phyloP scores from a whole-genome alignment of 2,329 filamentous ascomycete genomes.

The Alternaria incomplexa region DNA sequence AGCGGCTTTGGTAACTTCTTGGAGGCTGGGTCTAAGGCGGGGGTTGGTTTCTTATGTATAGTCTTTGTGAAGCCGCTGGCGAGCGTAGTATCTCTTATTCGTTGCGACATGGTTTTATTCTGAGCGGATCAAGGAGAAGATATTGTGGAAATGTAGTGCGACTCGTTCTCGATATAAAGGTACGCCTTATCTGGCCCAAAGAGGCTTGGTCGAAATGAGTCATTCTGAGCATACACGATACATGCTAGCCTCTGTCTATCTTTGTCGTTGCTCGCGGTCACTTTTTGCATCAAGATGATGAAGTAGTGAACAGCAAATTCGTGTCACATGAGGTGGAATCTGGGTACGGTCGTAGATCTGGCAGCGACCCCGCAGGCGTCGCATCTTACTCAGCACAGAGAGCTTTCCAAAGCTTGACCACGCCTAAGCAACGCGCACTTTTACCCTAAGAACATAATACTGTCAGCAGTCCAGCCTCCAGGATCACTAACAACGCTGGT shows the following conservation, averaged over 20 bases:
- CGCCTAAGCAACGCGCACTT: neutral
- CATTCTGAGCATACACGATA: neutral
- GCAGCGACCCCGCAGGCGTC: neutral
- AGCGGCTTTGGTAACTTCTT: slow-evolving; percentile 28
- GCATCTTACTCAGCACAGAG: neutral
- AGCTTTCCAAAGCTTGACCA: neutral
- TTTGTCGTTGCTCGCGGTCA: neutral
- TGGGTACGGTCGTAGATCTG: neutral
- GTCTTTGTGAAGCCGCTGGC: slow-evolving; percentile 25
- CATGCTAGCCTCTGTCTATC: neutral
- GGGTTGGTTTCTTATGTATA: slow-evolving; percentile 14
- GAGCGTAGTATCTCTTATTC: slow-evolving; percentile 21
- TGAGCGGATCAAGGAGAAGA: neutral
- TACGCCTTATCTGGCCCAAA: neutral
- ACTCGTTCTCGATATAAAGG: neutral
- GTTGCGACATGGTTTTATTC: slow-evolving; percentile 10
- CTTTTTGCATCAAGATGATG: neutral
- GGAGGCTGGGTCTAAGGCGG: slow-evolving; percentile 18
- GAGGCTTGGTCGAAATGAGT: neutral
- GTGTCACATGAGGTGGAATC: neutral
- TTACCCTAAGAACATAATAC: neutral
- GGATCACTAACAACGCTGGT: neutral
- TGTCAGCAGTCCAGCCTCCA: neutral
- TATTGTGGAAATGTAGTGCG: neutral
- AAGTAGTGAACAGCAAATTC: neutral